Percentiles rank a stretch among this genome's conserved stretches.
Evolutionary conservation across 805 yeast species (phyloP).

Genomic region (Candida schatavii): DNA sequence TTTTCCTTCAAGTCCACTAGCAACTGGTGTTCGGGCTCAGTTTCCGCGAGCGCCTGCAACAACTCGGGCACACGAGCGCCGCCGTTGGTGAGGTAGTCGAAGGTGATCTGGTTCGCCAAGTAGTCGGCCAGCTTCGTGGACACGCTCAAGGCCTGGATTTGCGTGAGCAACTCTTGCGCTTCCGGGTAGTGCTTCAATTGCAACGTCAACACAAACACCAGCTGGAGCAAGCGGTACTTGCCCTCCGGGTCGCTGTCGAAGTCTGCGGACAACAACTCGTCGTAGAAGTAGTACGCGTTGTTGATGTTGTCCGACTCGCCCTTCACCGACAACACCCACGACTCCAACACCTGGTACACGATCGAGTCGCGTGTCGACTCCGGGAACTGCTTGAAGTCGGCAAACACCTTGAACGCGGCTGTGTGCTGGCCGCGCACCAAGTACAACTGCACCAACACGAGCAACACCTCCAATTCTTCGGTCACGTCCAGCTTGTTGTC

Average conservation of each 20-base stretch:
- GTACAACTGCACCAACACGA: constrained; percentile 39
- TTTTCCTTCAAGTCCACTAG: constrained; percentile 60
- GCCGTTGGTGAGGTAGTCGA: constrained; percentile 45
- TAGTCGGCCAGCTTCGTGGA: constrained; percentile 37
- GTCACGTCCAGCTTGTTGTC: constrained; percentile 18
- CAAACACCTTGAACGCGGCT: constrained; percentile 32
- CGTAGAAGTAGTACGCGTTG: constrained; percentile 60
- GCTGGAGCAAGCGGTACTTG: constrained; percentile 36
- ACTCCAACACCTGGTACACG: constrained; percentile 73
- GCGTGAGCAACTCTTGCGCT: constrained; percentile 57
- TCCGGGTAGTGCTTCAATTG: constrained; percentile 81
- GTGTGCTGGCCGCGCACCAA: constrained; percentile 35
- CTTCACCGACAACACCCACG: constrained; percentile 50
- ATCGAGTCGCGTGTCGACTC: constrained; percentile 56
- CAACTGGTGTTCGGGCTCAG: constrained; percentile 57
- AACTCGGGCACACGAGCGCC: constrained; percentile 46
- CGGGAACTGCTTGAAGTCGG: constrained; percentile 31
- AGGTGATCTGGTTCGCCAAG: constrained; percentile 64
- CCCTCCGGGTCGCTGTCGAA: constrained; percentile 37
- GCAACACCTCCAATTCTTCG: constrained; percentile 39
- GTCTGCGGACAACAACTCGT: constrained; percentile 65
- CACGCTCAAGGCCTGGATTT: constrained; percentile 44
- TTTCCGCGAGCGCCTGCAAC: constrained; percentile 41
- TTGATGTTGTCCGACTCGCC: constrained; percentile 42
- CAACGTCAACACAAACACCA: constrained; percentile 63